Evolutionary conservation across 495 filamentous ascomycete species (phyloP).

Genomic region (Ascobolus immersus): DNA sequence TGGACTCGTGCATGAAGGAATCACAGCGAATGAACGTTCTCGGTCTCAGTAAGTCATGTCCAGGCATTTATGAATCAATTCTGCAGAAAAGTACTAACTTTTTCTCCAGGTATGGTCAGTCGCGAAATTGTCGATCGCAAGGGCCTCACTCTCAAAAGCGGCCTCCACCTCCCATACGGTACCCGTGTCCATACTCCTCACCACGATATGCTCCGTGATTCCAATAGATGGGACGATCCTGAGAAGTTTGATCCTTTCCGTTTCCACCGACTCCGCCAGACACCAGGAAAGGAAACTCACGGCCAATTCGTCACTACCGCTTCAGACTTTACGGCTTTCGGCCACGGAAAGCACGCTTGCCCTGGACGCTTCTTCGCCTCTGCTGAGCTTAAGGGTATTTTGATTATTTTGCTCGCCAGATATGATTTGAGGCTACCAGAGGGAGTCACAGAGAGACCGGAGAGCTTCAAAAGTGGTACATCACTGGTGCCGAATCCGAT

Average conservation of each 20-base stretch:
- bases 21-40: slow-evolving; percentile 2
- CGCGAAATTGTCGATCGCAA: slow-evolving; percentile 11
- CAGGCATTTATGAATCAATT: too few relatives aligned
- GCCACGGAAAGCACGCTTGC: slow-evolving; percentile 30
- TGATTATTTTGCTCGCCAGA: slow-evolving; percentile 27
- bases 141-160: slow-evolving; percentile 21
- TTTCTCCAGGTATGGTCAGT: too few relatives aligned
- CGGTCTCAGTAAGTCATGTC: too few relatives aligned
- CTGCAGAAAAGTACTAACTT: too few relatives aligned
- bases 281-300: slow-evolving; percentile 1
- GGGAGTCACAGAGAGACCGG: background rate
- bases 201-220: slow-evolving; percentile 5
- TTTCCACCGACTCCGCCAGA: background rate
- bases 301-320: too few relatives aligned
- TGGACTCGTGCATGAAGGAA: slow-evolving; percentile 5
- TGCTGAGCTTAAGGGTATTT: slow-evolving; percentile 28
- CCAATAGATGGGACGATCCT: slow-evolving; percentile 8
- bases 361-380: slow-evolving; percentile 34
- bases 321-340: too few relatives aligned
- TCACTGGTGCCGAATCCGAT: background rate
- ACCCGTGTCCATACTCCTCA: slow-evolving; percentile 15
- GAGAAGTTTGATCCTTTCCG: slow-evolving; percentile 4
- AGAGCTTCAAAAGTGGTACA: background rate
- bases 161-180: slow-evolving; percentile 18
- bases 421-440: slow-evolving; percentile 27